Evolutionary conservation across 2,329 filamentous ascomycete species (phyloP).

Genomic region (Ophiosphaerella herpotricha): DNA sequence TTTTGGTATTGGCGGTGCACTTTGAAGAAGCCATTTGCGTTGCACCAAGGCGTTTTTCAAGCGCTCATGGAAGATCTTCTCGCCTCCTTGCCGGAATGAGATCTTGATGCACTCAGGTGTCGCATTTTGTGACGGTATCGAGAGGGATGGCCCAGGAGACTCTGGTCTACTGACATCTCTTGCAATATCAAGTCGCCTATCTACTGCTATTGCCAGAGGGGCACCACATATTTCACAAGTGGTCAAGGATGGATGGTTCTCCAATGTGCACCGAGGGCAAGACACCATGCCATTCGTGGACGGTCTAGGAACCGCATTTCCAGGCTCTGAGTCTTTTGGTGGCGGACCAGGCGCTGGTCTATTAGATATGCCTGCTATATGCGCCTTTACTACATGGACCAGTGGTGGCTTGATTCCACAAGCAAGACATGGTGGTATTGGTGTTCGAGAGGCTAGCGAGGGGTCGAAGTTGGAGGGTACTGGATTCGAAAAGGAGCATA

Average conservation of each 20-base stretch:
- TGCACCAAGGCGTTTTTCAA: conserved; percentile 87
- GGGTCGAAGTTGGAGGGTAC: conserved; percentile 94
- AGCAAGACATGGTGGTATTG: conserved; percentile 82
- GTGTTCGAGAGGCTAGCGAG: conserved; percentile 75
- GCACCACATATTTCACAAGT: conserved; percentile 92
- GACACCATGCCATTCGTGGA: conserved; percentile 23
- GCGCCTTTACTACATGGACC: conserved; percentile 81
- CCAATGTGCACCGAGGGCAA: conserved; percentile 90
- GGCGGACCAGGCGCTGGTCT: conserved; percentile 46
- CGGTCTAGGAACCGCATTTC: conserved; percentile 8
- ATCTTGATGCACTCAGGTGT: conserved; percentile 80
- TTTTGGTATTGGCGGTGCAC: conserved; percentile 83
- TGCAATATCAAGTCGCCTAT: conserved; percentile 49
- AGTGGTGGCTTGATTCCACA: conserved; percentile 93
- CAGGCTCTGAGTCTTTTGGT: conserved; percentile 48
- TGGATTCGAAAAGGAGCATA: conserved; percentile 93
- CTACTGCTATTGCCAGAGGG: conserved; percentile 63
- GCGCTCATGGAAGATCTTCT: conserved; percentile 86
- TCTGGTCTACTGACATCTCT: conserved; percentile 59
- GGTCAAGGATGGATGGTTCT: conserved; percentile 84
- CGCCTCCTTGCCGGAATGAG: conserved; percentile 87
- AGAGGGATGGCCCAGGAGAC: conserved; percentile 76
- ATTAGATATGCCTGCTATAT: conserved; percentile 74
- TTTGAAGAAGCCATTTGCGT: conserved; percentile 91
- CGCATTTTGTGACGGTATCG: conserved; percentile 57